These are phyloP conservation scores for Aspergillus proliferans DNA, from an alignment of 2,329 filamentous ascomycete species.

Conservation along the genomic window DNA sequence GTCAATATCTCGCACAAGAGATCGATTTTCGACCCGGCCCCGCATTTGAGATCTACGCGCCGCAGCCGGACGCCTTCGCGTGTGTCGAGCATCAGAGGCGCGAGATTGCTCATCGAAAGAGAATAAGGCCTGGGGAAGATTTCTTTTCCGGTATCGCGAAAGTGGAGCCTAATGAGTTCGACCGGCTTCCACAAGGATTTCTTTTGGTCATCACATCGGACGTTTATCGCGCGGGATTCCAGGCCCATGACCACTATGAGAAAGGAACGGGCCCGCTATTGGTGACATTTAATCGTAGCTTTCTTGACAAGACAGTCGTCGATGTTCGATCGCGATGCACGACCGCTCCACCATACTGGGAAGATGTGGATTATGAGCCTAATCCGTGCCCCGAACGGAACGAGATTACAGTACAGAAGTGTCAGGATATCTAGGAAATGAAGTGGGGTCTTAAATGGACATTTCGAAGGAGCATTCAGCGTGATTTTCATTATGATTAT, in stretches of 20 bases:
- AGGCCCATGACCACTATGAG: background rate
- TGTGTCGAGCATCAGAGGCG: slow-evolving; percentile 11
- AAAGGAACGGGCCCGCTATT: background rate
- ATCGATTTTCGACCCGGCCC: background rate
- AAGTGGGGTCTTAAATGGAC: background rate
- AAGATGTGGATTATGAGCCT: background rate
- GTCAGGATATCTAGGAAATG: background rate
- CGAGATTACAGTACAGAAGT: background rate
- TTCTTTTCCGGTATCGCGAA: slow-evolving; percentile 5
- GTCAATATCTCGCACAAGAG: slow-evolving; percentile 1
- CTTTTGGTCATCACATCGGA: background rate
- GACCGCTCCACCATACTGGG: background rate
- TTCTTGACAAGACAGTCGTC: background rate
- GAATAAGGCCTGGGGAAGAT: background rate
- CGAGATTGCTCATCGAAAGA: slow-evolving; percentile 7
- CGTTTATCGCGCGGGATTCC: background rate
- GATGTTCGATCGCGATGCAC: background rate
- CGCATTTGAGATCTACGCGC: slow-evolving; percentile 9
- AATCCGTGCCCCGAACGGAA: background rate
- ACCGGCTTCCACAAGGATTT: background rate
- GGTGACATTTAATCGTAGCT: background rate
- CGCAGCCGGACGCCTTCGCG: slow-evolving; percentile 5
- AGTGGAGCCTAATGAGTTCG: slow-evolving; percentile 2
- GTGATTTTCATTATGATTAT: background rate
- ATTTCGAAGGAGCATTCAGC: background rate